Base-by-base conservation (phyloP, 306 rosid genomes). In the Begonia masoniana region DNA sequence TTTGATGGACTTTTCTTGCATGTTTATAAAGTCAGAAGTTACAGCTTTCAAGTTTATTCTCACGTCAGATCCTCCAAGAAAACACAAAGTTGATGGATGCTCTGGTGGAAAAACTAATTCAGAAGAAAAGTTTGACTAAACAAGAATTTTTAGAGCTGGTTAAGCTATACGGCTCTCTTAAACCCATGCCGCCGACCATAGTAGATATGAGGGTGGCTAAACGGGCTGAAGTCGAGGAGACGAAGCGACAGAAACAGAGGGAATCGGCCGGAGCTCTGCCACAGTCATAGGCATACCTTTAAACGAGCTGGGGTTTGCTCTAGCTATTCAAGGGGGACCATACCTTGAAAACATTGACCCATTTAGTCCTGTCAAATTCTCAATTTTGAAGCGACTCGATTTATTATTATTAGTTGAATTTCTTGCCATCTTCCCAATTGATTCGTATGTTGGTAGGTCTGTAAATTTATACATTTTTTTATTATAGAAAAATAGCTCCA, bases 101-200 rank as follows among this genome's bases (percentile, higher is more conserved):
- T 10, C 47, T 85, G 69, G 94, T 86, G 46, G 76, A 72, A 55
- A 81, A 78, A 49, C 97, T 91, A 58, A 78, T 81, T 24, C 61
- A 73, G 65, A 91, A 85, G 82, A 91, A 91, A 82, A 91, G 71
- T 63, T 52, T 91, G 66, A 78, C 88, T 13, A 91, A 91, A 58
- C 82, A 71, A 46, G 94, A 91, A 3, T 85, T 91, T 68, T 62
- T 68, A 52, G 71, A 48, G 54, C 74, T 85, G 6, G 94, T 86
- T 10, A 84, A 91, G 62, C 62, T 78, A 63, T 83, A 91, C 56
- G 97, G 92, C 70, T 72, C 66, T 46, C 13, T 72, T 50, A 55
- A 71, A 58, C 86, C 80, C 45, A 70, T 62, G 79, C 92, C 92
- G 10, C 78, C 67, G 3, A 86, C 67, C 61, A 57, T 91, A 52